Conservation (phyloP, 176 grass and related monocot species). For the Eremochloa ophiuroides region DNA sequence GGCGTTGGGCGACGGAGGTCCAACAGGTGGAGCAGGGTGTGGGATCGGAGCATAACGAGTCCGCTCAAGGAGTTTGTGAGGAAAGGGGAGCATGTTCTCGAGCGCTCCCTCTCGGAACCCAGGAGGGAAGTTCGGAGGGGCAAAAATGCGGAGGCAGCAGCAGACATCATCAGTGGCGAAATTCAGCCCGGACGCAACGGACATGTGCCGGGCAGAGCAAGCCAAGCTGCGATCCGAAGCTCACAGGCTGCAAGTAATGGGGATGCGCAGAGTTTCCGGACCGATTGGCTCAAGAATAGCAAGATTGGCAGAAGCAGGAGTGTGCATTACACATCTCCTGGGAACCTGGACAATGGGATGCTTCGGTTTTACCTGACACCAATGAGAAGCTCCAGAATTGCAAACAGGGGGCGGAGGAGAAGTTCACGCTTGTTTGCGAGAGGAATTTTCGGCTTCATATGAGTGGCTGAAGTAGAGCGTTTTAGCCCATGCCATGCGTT, state of each 20-base stretch:
- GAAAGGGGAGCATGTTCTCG: slow-evolving; percentile 61
- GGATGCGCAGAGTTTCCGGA: slow-evolving; percentile 23
- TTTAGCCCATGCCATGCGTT: slow-evolving; percentile 39
- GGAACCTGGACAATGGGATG: slow-evolving; percentile 83
- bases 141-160: slow-evolving; percentile 37
- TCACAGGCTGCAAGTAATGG: slow-evolving; percentile 36
- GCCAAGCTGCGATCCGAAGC: slow-evolving; percentile 1
- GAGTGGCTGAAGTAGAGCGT: slow-evolving; percentile 26
- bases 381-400: slow-evolving; percentile 58
- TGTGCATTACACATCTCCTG: slow-evolving; percentile 86
- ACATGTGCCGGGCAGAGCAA: slow-evolving; percentile 25
- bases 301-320: slow-evolving; percentile 87
- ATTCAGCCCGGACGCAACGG: slow-evolving; percentile 24
- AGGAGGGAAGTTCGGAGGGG: slow-evolving; percentile 49
- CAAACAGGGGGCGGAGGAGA: slow-evolving; percentile 69
- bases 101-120: slow-evolving; percentile 71
- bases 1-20: slow-evolving; percentile 46
- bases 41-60: slow-evolving; percentile 70
- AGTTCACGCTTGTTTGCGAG: slow-evolving; percentile 51
- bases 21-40: slow-evolving; percentile 64
- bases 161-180: slow-evolving; percentile 22
- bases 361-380: slow-evolving; percentile 94
- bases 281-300: slow-evolving; percentile 55
- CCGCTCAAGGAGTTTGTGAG: slow-evolving; percentile 63
- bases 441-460: slow-evolving; percentile 80